phyloP scores from a whole-genome alignment of 192 early-diverging fungal species.

The Spizellomyces punctatus region DNA sequence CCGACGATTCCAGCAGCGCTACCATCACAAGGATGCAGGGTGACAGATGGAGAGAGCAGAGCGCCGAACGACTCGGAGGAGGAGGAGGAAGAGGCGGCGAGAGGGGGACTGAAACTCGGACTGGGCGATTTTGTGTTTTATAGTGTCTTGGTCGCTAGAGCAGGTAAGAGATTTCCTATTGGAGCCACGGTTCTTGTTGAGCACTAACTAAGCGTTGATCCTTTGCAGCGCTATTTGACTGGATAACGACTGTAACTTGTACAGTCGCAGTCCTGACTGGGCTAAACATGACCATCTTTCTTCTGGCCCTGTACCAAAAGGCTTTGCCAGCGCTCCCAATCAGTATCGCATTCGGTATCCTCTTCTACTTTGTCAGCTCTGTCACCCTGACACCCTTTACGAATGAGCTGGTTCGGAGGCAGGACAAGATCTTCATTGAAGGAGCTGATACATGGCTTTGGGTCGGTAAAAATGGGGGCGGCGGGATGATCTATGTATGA shows the following conservation, averaged over 20 bases:
- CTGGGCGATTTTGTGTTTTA: conserved; percentile 93
- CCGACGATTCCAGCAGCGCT: neutral
- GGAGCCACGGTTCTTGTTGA: neutral
- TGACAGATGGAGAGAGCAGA: neutral
- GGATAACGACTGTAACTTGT: conserved; percentile 78
- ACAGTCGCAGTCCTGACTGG: conserved; percentile 82
- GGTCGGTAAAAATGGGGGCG: conserved; percentile 40
- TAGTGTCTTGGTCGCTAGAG: conserved; percentile 75
- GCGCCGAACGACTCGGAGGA: neutral
- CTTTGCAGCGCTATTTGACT: conserved; percentile 67
- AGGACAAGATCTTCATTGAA: neutral
- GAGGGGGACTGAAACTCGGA: conserved; percentile 80
- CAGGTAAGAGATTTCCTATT: conserved; percentile 51
- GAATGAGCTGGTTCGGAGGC: conserved; percentile 14
- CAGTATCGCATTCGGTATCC: conserved; percentile 81
- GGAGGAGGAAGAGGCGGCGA: conserved; percentile 52
- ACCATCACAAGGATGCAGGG: neutral
- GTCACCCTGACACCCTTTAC: conserved; percentile 48
- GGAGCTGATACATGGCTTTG: conserved; percentile 35
- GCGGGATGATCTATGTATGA: conserved; percentile 46
- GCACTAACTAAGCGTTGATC: neutral
- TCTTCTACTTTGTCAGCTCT: conserved; percentile 73
- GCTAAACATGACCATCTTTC: conserved; percentile 84
- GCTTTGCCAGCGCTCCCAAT: conserved; percentile 87
- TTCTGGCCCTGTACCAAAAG: conserved; percentile 78